Percentiles rank a stretch among this genome's conserved stretches.
These are phyloP conservation scores for Phalaenopsis equestris DNA, from an alignment of 106 monocot species.

Conservation along the genomic window DNA sequence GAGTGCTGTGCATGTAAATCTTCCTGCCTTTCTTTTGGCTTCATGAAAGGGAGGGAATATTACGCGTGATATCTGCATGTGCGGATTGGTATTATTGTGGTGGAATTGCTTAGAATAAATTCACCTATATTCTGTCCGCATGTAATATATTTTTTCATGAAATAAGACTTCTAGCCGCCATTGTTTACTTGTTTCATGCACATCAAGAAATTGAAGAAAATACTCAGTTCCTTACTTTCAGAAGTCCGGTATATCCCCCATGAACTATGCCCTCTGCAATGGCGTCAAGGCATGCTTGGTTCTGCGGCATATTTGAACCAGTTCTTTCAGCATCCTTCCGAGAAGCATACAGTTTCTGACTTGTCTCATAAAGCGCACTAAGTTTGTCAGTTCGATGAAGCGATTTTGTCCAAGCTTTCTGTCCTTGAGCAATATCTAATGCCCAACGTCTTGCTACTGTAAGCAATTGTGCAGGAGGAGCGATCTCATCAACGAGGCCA, in stretches of 20 bases:
- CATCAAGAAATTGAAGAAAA: background rate
- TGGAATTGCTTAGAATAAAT: too few species aligned
- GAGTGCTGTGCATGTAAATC: too few species aligned
- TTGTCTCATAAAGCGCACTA: conserved; percentile 12
- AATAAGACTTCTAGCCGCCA: too few species aligned
- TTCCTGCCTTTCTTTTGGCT: too few species aligned
- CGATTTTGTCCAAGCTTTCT: conserved; percentile 37
- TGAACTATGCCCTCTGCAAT: conserved; percentile 32
- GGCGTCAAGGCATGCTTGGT: conserved; percentile 34
- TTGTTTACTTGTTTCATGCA: too few species aligned
- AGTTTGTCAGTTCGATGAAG: conserved; percentile 37
- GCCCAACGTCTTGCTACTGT: conserved; percentile 10
- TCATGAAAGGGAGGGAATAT: too few species aligned
- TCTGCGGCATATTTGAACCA: conserved; percentile 36
- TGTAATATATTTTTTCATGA: too few species aligned
- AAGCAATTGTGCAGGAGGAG: conserved; percentile 9
- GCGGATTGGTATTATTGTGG: too few species aligned
- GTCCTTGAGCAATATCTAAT: background rate
- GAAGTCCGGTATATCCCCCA: conserved; percentile 35
- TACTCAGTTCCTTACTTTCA: conserved; percentile 16
- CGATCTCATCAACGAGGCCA: conserved; percentile 35
- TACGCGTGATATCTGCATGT: too few species aligned
- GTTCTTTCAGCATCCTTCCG: conserved; percentile 28
- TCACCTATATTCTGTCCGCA: too few species aligned
- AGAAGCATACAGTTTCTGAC: conserved; percentile 2